Percentiles rank a stretch among this genome's conserved stretches.
Evolutionary conservation across 2,329 filamentous ascomycete species (phyloP).

Genomic region (Metarhizium robertsii): DNA sequence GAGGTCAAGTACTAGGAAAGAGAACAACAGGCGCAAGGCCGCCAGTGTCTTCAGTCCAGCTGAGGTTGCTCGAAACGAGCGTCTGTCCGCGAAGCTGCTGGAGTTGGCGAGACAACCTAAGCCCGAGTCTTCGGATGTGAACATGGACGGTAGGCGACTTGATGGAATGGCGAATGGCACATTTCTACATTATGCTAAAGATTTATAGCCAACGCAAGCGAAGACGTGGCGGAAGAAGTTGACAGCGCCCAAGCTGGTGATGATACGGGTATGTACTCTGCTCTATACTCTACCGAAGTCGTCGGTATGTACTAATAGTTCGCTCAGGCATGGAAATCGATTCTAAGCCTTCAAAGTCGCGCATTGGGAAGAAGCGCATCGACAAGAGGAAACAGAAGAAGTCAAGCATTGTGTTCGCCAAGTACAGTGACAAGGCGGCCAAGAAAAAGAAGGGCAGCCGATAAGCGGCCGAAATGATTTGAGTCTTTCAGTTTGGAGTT

Average conservation of each 20-base stretch:
- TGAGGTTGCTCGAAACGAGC: conserved; percentile 68
- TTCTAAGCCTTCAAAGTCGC: conserved; percentile 28
- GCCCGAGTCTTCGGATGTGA: conserved; percentile 43
- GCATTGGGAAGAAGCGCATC: conserved; percentile 39
- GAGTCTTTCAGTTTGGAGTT: neutral
- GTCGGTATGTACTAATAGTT: conserved; percentile 3
- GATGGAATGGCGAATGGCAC: neutral
- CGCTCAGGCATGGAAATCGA: conserved; percentile 49
- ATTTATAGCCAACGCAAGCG: conserved; percentile 11
- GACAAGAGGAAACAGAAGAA: conserved; percentile 49
- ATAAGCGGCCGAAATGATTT: neutral
- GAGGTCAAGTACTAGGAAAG: conserved; percentile 69
- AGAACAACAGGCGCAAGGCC: conserved; percentile 75
- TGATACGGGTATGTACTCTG: conserved; percentile 14
- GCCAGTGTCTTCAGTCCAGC: conserved; percentile 75
- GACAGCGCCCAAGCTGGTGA: conserved; percentile 10
- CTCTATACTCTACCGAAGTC: neutral
- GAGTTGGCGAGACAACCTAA: conserved; percentile 72
- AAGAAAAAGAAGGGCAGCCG: conserved; percentile 29
- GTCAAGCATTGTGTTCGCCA: conserved; percentile 50
- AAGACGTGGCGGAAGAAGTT: conserved; percentile 23
- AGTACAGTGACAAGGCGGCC: conserved; percentile 42
- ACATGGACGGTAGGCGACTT: conserved; percentile 31
- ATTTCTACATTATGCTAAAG: neutral
- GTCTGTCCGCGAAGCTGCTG: conserved; percentile 77